A percentile compares a stretch with the other conserved stretches of the same genome.
phyloP scores from a whole-genome alignment of 1,139 yeast species.

The Geotrichum carabidarum region DNA sequence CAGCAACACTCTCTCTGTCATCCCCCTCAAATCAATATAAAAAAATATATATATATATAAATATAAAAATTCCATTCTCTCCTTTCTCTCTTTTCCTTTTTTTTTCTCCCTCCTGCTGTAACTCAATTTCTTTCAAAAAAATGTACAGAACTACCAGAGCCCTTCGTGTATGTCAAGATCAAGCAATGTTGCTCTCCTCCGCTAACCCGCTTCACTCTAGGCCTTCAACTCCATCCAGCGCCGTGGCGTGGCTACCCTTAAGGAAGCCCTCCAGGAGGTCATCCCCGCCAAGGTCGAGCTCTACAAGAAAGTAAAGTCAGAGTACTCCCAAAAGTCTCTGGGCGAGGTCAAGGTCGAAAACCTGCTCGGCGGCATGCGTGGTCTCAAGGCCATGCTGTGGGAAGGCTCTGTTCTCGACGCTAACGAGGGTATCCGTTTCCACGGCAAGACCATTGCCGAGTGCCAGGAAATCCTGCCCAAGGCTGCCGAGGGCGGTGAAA shows the following conservation, averaged over 20 bases:
- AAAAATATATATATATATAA: too few species aligned
- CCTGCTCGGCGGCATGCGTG: constrained; percentile 54
- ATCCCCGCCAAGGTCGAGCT: constrained; percentile 44
- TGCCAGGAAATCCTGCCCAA: constrained; percentile 47
- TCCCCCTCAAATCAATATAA: neutral
- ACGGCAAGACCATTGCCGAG: constrained; percentile 49
- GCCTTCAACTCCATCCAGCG: constrained; percentile 6
- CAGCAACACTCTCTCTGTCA: too few species aligned
- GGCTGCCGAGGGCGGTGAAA: constrained; percentile 48
- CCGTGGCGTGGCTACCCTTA: constrained; percentile 27
- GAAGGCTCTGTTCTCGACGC: constrained; percentile 53
- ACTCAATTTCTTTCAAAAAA: neutral
- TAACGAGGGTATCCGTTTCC: constrained; percentile 50
- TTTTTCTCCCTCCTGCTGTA: neutral
- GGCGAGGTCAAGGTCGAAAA: constrained; percentile 46
- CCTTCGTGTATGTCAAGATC: constrained; percentile 6
- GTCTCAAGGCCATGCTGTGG: constrained; percentile 49
- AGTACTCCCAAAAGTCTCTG: constrained; percentile 35
- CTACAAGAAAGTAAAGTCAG: constrained; percentile 40
- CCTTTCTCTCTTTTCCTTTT: neutral
- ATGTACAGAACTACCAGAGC: constrained; percentile 15
- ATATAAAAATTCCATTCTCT: neutral
- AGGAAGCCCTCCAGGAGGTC: constrained; percentile 39
- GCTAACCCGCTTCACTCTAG: neutral
- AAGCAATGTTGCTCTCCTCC: neutral